phyloP scores from a whole-genome alignment of 331 rosid genomes.

The Stylosanthes scabra region DNA sequence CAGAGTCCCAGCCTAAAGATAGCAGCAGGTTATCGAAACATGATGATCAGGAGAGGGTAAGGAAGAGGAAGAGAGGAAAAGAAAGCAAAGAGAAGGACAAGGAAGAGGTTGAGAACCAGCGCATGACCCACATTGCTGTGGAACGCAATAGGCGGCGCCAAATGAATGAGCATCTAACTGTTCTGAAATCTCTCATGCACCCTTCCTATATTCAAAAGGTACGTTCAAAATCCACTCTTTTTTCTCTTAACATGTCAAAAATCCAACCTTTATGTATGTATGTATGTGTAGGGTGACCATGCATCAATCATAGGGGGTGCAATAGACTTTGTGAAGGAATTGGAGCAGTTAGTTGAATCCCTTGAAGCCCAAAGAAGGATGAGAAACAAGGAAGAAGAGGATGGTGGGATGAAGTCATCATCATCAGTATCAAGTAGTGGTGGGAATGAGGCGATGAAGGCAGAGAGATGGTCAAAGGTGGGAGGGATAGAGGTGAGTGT shows the following conservation, averaged over 20 bases:
- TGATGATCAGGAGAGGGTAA: slow-evolving; percentile 44
- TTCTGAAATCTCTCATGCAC: slow-evolving; percentile 75
- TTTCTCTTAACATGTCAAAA: background rate
- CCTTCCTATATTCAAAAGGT: slow-evolving; percentile 71
- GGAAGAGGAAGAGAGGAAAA: slow-evolving; percentile 57
- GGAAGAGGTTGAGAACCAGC: slow-evolving; percentile 76
- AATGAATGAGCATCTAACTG: slow-evolving; percentile 78
- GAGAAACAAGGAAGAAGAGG: slow-evolving; percentile 47
- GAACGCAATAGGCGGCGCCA: slow-evolving; percentile 79
- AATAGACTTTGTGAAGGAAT: slow-evolving; percentile 76
- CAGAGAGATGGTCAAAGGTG: slow-evolving; percentile 57
- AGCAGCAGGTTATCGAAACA: background rate
- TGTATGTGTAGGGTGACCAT: slow-evolving; percentile 68
- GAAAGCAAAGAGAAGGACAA: slow-evolving; percentile 72
- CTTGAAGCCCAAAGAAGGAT: slow-evolving; percentile 60
- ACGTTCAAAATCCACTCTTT: slow-evolving; percentile 30
- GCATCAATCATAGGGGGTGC: slow-evolving; percentile 86
- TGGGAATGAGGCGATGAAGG: slow-evolving; percentile 44
- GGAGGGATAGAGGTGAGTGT: slow-evolving; percentile 59
- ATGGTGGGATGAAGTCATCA: slow-evolving; percentile 32
- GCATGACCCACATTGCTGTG: slow-evolving; percentile 81
- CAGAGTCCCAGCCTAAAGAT: slow-evolving; percentile 24
- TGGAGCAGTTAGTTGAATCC: slow-evolving; percentile 65
- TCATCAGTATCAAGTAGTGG: slow-evolving; percentile 8
- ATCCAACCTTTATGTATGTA: background rate